Conservation (phyloP, 1,284 basidiomycete species). For the Trichosporon sp. region DNA sequence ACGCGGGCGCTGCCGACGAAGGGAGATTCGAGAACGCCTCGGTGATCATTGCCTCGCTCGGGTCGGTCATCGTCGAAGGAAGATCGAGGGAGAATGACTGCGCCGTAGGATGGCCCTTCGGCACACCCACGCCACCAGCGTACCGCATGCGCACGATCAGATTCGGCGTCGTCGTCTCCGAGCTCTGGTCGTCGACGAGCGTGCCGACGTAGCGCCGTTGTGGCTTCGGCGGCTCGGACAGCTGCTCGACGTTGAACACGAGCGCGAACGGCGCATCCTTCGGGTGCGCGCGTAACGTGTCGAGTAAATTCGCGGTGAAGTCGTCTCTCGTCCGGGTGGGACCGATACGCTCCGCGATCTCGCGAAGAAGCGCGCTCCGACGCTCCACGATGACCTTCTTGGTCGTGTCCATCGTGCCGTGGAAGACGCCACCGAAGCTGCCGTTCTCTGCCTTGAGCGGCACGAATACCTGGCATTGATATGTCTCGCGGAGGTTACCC, state of each 20-base stretch:
- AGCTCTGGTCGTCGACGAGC: neutral
- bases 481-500: conserved; percentile 34
- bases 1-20: neutral
- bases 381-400: conserved; percentile 45
- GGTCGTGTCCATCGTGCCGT: conserved; percentile 48
- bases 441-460: conserved; percentile 49
- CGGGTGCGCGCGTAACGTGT: conserved; percentile 30
- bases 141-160: conserved; percentile 20
- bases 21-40: conserved; percentile 22
- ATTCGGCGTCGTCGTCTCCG: neutral
- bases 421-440: conserved; percentile 47
- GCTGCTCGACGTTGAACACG: conserved; percentile 46
- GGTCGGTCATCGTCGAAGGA: conserved; percentile 12
- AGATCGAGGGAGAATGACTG: neutral
- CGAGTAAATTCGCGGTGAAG: conserved; percentile 47
- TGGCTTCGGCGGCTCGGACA: conserved; percentile 24
- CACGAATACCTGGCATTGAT: conserved; percentile 49
- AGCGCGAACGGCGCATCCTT: conserved; percentile 39
- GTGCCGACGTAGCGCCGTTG: neutral
- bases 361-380: conserved; percentile 39
- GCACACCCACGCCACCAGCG: conserved; percentile 50
- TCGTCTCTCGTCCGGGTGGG: conserved; percentile 46
- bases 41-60: conserved; percentile 22
- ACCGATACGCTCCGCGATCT: conserved; percentile 52
- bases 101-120: conserved; percentile 44